Evolutionary conservation across 1,284 basidiomycete species (phyloP).

Genomic region (Meira nashicola): DNA sequence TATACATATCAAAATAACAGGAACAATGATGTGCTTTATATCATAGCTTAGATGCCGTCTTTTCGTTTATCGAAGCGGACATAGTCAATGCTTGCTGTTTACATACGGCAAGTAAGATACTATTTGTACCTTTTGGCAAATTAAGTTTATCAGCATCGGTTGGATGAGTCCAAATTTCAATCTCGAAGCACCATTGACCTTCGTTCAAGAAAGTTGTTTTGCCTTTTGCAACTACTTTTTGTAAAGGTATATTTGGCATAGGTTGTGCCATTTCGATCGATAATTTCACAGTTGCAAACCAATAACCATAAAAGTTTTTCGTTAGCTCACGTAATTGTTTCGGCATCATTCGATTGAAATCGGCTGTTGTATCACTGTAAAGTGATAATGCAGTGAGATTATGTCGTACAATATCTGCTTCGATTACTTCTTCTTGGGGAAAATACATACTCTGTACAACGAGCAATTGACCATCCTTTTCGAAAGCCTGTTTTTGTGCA

Average conservation of each 20-base stretch:
- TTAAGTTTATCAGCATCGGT: not conserved
- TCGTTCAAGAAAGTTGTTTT: not conserved
- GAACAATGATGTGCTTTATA: not conserved
- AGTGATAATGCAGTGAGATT: not conserved
- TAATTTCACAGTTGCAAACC: not conserved
- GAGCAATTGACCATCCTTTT: not conserved
- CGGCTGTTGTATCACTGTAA: no score
- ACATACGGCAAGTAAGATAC: not conserved
- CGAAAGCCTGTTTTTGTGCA: not conserved
- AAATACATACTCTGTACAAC: not conserved
- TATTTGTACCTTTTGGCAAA: not conserved
- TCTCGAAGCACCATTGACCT: not conserved
- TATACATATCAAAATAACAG: not conserved
- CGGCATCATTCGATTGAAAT: not conserved
- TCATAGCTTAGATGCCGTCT: not conserved
- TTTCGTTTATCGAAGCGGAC: not conserved
- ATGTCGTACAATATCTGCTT: not conserved
- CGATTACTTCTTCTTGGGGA: not conserved
- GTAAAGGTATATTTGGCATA: not conserved
- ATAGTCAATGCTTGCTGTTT: not conserved
- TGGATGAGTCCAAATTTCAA: conserved; percentile 4
- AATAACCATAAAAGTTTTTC: not conserved
- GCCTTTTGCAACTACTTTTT: not conserved
- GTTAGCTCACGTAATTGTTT: not conserved
- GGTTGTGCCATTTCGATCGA: not conserved